Evolutionary conservation across 352 stramenopile species (phyloP), one percentile per base, ranked within the genome.

Genomic region (Albugo laibachii): DNA sequence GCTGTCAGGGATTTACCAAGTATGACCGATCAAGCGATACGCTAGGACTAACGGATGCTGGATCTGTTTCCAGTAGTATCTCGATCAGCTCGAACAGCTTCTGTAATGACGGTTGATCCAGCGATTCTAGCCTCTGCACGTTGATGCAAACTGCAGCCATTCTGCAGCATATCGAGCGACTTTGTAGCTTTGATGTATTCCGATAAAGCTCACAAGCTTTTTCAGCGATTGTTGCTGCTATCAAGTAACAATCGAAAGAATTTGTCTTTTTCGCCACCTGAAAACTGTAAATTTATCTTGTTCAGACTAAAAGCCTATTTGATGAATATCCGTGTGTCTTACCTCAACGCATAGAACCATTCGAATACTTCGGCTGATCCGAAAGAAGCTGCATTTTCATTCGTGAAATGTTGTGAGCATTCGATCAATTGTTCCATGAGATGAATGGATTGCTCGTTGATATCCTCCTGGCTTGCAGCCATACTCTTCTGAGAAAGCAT

Each of bases 301-400:
- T 38, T 11, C 21, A 12, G 13, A 45, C 31, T 21, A 45, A 4
- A 41, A 16, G 39, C 43, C 5, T 21, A 31, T 18, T 42, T 13
- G 16, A 27, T 18, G 12, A 14, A 13, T 10, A 45, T n/a, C 13
- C 40, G 15, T 1, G 39, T 40, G 2, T 12, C 16, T 34, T 61
- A 88, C 75, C 72, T 80, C 58, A 75, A 83, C 20, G 57, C 55
- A 51, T 76, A 88, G 40, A 88, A 88, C 75, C 75, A 88, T 43
- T 78, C 61, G 18, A 80, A 73, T 0, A 78, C 62, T 31, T 31
- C 24, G 24, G 24, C 3, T 3, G 24, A 31, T 31, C 24, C 24
- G 24, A 31, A 31, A 31, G 24, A 31, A 31, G 24, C 24, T 31
- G 24, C 24, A 31, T 31, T 31, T 31, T 31, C 24, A 31, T 8